phyloP scores from a whole-genome alignment of 1,284 basidiomycete genomes.

The Athelia sp. region DNA sequence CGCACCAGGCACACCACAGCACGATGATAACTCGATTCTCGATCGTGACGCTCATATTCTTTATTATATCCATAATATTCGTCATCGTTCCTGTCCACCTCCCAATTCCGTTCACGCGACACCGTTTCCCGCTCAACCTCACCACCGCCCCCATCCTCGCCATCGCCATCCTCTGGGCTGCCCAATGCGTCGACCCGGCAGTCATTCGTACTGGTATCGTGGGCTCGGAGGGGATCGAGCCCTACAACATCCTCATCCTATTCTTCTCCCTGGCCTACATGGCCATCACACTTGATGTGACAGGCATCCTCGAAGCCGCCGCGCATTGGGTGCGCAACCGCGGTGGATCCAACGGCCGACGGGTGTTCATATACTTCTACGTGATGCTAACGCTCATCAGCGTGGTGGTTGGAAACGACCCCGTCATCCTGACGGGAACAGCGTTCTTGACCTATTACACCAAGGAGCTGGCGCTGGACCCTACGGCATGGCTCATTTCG shows the following conservation, averaged over 20 bases:
- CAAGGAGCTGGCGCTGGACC: slow-evolving; percentile 52
- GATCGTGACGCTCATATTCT: slow-evolving; percentile 66
- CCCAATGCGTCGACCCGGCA: slow-evolving; percentile 51
- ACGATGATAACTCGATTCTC: slow-evolving; percentile 42
- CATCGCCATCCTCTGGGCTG: slow-evolving; percentile 75
- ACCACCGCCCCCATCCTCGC: slow-evolving; percentile 76
- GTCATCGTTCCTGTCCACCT: slow-evolving; percentile 65
- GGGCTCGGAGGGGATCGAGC: slow-evolving; percentile 74
- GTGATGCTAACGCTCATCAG: slow-evolving; percentile 77
- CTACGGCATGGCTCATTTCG: slow-evolving; percentile 45
- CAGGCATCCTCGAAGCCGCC: slow-evolving; percentile 81
- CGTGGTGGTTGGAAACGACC: slow-evolving; percentile 86
- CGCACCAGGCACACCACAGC: no score
- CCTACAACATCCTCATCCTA: slow-evolving; percentile 90
- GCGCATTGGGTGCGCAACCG: slow-evolving; percentile 85
- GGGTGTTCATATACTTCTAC: slow-evolving; percentile 78
- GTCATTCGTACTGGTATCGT: slow-evolving; percentile 71
- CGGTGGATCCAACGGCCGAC: slow-evolving; percentile 66
- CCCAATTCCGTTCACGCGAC: slow-evolving; percentile 32
- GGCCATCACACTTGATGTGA: slow-evolving; percentile 88
- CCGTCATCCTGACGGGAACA: slow-evolving; percentile 82
- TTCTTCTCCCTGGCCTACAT: slow-evolving; percentile 95
- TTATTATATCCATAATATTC: slow-evolving; percentile 68
- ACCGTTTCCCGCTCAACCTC: slow-evolving; percentile 55
- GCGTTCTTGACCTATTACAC: slow-evolving; percentile 87